phyloP scores from a whole-genome alignment of 2,329 filamentous ascomycete genomes.

The Endoconidiophora laricicola region DNA sequence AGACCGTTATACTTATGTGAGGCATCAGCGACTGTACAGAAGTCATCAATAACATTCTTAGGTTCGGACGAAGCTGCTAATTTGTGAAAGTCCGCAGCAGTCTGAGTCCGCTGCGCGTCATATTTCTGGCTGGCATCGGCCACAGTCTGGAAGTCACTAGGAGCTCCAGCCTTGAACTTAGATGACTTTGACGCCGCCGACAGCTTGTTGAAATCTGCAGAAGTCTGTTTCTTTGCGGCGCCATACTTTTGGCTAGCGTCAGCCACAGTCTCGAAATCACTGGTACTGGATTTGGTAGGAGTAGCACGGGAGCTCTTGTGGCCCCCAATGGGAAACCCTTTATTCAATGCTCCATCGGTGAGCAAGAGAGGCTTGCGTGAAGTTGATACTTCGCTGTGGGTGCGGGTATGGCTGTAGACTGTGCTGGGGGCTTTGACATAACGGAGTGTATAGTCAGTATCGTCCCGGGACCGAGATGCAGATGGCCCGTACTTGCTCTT shows the following conservation, averaged over 20 bases:
- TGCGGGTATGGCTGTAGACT: background rate
- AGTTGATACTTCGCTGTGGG: constrained; percentile 2
- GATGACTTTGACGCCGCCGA: too few relatives aligned
- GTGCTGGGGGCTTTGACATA: constrained; percentile 9
- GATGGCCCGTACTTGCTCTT: constrained; percentile 9
- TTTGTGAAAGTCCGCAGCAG: too few relatives aligned
- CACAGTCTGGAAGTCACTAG: background rate
- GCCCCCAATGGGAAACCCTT: background rate
- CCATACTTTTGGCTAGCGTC: constrained; percentile 9
- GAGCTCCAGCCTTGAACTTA: background rate
- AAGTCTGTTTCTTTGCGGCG: too few relatives aligned
- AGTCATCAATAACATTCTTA: constrained; percentile 1
- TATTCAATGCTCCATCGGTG: background rate
- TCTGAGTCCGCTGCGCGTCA: too few relatives aligned
- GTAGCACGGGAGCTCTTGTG: background rate
- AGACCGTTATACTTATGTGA: constrained; percentile 4
- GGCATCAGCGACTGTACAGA: constrained; percentile 2
- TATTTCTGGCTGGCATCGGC: background rate
- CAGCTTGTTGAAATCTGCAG: too few relatives aligned
- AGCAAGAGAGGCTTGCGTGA: background rate
- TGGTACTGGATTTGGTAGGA: background rate
- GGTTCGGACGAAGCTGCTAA: too few relatives aligned
- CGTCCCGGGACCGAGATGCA: constrained; percentile 4
- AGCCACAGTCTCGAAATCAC: constrained; percentile 4
- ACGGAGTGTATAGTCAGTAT: background rate